Evolutionary conservation across 1,284 basidiomycete species (phyloP).

Genomic region (Stygiomarasmius scandens): DNA sequence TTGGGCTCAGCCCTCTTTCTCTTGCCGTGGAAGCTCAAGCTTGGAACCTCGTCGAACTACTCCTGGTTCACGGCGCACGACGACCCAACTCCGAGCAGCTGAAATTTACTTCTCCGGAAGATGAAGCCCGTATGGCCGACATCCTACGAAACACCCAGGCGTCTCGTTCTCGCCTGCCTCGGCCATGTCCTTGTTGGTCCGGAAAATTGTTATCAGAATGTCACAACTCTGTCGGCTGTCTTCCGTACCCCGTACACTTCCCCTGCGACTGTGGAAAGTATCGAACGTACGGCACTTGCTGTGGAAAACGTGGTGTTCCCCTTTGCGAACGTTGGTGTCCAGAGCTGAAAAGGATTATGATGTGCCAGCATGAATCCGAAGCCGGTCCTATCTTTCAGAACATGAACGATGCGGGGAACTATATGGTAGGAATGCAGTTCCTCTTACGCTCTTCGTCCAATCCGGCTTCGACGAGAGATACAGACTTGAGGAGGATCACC

Average conservation of each 20-base stretch:
- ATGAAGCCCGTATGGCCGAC: neutral
- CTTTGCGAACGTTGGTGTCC: constrained; percentile 8
- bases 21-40: neutral
- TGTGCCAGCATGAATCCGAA: neutral
- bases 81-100: neutral
- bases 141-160: constrained; percentile 1
- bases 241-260: constrained; percentile 11
- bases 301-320: constrained; percentile 7
- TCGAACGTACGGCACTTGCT: constrained; percentile 9
- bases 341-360: neutral
- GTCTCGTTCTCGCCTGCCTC: constrained; percentile 3
- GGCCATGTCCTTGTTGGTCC: constrained; percentile 14
- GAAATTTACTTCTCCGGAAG: neutral
- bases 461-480: neutral
- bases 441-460: too few species aligned
- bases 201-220: constrained; percentile 7
- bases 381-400: too few species aligned
- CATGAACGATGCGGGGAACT: neutral
- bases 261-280: constrained; percentile 8
- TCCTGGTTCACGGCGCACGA: constrained; percentile 9
- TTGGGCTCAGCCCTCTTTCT: constrained; percentile 8
- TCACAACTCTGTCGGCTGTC: neutral
- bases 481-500: neutral
- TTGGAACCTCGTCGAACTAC: constrained; percentile 10
- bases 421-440: neutral